Percentiles rank a stretch among this genome's conserved stretches.
Conservation (phyloP, 2,329 filamentous ascomycete species). For the Sphaerulina populicola region DNA sequence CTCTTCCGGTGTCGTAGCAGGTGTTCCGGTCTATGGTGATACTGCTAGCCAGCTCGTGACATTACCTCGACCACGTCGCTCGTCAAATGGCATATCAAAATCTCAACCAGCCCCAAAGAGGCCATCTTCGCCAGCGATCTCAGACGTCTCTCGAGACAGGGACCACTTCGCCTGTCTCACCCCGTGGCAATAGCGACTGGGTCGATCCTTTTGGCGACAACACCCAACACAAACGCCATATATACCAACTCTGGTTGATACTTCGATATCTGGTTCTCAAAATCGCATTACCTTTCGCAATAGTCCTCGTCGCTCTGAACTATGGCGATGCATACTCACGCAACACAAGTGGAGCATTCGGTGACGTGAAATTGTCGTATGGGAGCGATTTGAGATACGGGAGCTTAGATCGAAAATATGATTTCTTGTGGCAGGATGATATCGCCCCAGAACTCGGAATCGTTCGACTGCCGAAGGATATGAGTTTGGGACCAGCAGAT, state of each 20-base stretch:
- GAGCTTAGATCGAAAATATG: constrained; percentile 14
- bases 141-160: background rate
- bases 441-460: constrained; percentile 1
- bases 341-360: background rate
- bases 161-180: background rate
- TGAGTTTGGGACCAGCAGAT: constrained; percentile 1
- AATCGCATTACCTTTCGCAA: constrained; percentile 5
- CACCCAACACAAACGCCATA: background rate
- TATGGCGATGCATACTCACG: background rate
- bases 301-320: constrained; percentile 5
- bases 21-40: too few relatives aligned
- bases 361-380: constrained; percentile 10
- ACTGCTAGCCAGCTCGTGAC: too few relatives aligned
- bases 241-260: background rate
- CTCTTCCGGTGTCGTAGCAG: too few relatives aligned
- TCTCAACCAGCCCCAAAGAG: background rate
- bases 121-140: background rate
- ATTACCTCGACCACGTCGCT: too few relatives aligned
- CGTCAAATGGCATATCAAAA: constrained; percentile 2
- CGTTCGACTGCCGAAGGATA: constrained; percentile 5
- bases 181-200: background rate
- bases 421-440: constrained; percentile 11
- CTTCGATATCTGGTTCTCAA: constrained; percentile 5
- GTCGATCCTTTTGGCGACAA: background rate
- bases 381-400: constrained; percentile 9